Percentiles rank a stretch among this genome's conserved stretches.
Conservation (phyloP, 1,284 basidiomycete species). For the Rhodotorula sp. region DNA sequence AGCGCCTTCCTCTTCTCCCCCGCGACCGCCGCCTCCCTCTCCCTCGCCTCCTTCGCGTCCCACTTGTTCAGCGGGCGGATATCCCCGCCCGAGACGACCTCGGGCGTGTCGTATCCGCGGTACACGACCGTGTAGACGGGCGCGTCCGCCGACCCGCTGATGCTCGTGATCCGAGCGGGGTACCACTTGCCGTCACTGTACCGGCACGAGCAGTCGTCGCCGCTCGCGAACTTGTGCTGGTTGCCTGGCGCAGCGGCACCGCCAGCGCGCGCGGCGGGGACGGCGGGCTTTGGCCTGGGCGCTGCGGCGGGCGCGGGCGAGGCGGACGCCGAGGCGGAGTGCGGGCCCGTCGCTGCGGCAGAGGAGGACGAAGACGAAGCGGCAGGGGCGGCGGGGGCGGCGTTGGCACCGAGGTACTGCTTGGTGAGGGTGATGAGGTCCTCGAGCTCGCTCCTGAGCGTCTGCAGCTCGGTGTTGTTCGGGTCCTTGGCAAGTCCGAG, state of each 20-base stretch:
- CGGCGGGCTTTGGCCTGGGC: neutral
- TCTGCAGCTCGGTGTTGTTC: constrained; percentile 67
- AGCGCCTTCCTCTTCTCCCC: constrained; percentile 44
- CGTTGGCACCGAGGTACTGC: constrained; percentile 60
- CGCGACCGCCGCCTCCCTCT: neutral
- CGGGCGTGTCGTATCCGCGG: constrained; percentile 93
- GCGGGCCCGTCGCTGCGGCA: neutral
- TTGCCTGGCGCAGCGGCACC: neutral
- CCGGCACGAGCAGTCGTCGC: constrained; percentile 89
- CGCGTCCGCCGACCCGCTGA: constrained; percentile 81
- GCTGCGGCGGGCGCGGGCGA: neutral
- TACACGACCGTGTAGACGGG: constrained; percentile 91
- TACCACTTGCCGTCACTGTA: constrained; percentile 90
- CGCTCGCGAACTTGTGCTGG: constrained; percentile 59
- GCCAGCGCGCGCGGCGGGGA: neutral
- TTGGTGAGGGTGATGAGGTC: constrained; percentile 87
- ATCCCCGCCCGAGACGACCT: constrained; percentile 68
- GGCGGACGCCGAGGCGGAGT: constrained; percentile 20
- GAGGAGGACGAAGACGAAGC: constrained; percentile 13
- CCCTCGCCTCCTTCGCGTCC: constrained; percentile 8
- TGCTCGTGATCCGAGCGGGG: constrained; percentile 83
- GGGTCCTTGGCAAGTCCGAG: constrained; percentile 80
- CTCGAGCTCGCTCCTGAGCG: constrained; percentile 77
- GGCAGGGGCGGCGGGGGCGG: constrained; percentile 18
- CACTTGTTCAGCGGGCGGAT: constrained; percentile 43